Evolutionary conservation across 2,329 filamentous ascomycete genomes (phyloP).

Genomic region (Paracoccidioides brasiliensis): DNA sequence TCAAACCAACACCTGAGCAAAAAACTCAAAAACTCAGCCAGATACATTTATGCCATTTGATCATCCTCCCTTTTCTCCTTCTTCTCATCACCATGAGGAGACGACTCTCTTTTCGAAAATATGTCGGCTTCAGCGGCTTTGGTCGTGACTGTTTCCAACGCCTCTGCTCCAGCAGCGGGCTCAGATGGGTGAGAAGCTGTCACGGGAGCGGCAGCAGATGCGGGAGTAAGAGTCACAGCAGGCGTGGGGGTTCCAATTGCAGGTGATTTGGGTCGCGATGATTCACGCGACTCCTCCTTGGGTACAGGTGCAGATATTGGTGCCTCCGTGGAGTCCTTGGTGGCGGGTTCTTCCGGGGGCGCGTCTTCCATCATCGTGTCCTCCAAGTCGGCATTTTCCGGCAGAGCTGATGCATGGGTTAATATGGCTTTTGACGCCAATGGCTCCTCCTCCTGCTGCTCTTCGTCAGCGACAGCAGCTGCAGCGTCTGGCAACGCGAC

Average conservation of each 20-base stretch:
- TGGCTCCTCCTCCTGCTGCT: constrained; percentile 13
- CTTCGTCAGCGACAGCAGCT: too few relatives aligned
- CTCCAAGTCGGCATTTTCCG: constrained; percentile 16
- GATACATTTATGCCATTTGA: not conserved
- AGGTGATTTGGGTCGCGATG: constrained; percentile 15
- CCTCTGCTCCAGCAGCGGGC: constrained; percentile 11
- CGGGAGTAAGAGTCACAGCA: not conserved
- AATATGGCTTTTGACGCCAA: constrained; percentile 20
- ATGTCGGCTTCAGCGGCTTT: constrained; percentile 7
- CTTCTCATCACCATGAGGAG: constrained; percentile 19
- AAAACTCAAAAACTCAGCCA: not conserved
- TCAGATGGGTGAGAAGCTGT: constrained; percentile 1
- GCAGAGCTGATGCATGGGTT: constrained; percentile 17
- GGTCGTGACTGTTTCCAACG: not conserved
- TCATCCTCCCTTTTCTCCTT: not conserved
- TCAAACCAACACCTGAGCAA: not conserved
- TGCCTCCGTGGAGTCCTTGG: constrained; percentile 11
- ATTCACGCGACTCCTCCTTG: constrained; percentile 2
- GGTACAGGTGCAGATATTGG: constrained; percentile 9
- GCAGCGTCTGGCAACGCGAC: constrained; percentile 16
- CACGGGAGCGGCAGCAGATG: not conserved
- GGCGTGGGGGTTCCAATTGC: constrained; percentile 7
- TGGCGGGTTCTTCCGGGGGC: constrained; percentile 13
- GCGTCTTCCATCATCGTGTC: constrained; percentile 31
- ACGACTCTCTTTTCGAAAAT: constrained; percentile 12